Conservation (phyloP, 805 yeast species). For the Huiozyma naganishii region DNA sequence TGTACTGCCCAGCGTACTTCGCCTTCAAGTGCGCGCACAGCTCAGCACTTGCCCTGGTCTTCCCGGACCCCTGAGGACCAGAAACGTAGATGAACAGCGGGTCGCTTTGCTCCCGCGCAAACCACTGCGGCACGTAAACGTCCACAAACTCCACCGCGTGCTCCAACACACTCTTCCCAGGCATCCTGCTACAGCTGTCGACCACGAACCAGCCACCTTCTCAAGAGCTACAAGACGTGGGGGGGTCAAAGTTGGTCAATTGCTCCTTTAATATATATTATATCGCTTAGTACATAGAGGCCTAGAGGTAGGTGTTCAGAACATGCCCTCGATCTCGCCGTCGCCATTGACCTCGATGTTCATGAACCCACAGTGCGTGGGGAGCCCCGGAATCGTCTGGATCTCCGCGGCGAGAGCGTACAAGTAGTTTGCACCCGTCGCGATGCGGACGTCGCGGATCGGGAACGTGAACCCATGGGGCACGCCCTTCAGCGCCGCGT, state of each 20-base stretch:
- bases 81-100: conserved; percentile 48
- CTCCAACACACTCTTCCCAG: conserved; percentile 2
- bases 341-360: conserved; percentile 71
- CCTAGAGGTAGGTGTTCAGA: conserved; percentile 26
- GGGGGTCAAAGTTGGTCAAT: background rate
- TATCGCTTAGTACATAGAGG: background rate
- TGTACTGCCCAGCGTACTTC: conserved; percentile 28
- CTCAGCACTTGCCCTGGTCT: conserved; percentile 43
- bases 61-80: conserved; percentile 79
- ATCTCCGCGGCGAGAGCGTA: conserved; percentile 81
- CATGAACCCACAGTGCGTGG: conserved; percentile 81
- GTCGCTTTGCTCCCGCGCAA: conserved; percentile 8
- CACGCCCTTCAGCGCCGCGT: conserved; percentile 72
- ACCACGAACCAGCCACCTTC: background rate
- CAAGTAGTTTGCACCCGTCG: conserved; percentile 76
- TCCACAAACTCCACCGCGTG: conserved; percentile 12
- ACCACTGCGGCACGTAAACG: conserved; percentile 13
- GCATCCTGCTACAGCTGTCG: background rate
- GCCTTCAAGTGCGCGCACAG: conserved; percentile 28
- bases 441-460: conserved; percentile 66
- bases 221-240: background rate
- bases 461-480: conserved; percentile 75
- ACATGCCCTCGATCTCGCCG: conserved; percentile 76
- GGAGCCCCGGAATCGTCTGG: conserved; percentile 78
- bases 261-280: background rate